A percentile compares a stretch with the other conserved stretches of the same genome.
Conservation (phyloP, 352 stramenopile genomes). For the Pythium grandisporangium region DNA sequence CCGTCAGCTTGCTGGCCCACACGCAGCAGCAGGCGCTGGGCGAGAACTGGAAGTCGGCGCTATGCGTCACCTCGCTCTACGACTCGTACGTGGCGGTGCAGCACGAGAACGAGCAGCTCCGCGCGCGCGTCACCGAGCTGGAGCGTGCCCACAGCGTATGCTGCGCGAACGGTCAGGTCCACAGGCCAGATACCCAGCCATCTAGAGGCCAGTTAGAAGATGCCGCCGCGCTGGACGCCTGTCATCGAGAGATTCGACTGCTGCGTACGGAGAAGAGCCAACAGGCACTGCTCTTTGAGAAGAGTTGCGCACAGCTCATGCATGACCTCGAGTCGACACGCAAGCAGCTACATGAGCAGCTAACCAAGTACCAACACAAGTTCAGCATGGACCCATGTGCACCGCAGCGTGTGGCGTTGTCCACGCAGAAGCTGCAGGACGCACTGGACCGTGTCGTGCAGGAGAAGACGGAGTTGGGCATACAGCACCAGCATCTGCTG, state of each 20-base stretch:
- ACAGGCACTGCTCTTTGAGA: conserved; percentile 22
- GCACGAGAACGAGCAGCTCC: conserved; percentile 34
- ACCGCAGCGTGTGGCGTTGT: conserved; percentile 33
- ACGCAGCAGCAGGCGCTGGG: too few relatives aligned
- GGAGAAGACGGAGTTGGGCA: conserved; percentile 59
- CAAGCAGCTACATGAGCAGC: conserved; percentile 20
- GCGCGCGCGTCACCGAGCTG: conserved; percentile 16
- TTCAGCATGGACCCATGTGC: conserved; percentile 47
- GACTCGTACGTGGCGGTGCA: conserved; percentile 61
- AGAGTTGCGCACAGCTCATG: conserved; percentile 27
- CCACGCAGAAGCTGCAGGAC: conserved; percentile 40
- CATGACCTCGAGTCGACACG: conserved; percentile 15
- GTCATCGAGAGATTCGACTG: conserved; percentile 44
- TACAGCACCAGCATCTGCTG: conserved; percentile 27
- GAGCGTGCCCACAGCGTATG: conserved; percentile 24
- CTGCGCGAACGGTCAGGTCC: background rate
- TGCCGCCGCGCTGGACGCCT: conserved; percentile 10
- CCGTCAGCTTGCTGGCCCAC: too few relatives aligned
- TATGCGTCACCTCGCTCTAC: conserved; percentile 69
- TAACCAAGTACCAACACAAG: conserved; percentile 39
- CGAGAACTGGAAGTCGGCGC: conserved; percentile 59
- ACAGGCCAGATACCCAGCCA: conserved; percentile 11
- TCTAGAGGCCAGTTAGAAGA: too few relatives aligned
- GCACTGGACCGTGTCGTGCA: conserved; percentile 41
- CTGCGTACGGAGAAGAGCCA: conserved; percentile 37